A percentile compares a stretch with the other conserved stretches of the same genome.
Conservation (phyloP, 1,284 basidiomycete species). For the Cryptococcus depauperatus region DNA sequence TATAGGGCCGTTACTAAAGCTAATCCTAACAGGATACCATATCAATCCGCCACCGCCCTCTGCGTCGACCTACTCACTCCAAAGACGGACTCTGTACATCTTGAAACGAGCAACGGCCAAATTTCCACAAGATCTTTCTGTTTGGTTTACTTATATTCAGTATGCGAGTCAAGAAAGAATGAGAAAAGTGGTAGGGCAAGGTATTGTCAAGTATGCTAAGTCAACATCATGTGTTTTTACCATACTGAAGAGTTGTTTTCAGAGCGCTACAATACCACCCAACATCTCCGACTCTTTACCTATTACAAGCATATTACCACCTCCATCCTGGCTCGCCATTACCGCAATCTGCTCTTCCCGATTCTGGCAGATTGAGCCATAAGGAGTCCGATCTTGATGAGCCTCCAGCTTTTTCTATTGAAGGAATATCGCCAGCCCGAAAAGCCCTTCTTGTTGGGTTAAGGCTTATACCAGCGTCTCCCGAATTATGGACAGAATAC, state of each 20-base stretch:
- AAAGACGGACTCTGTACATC: slow-evolving; percentile 74
- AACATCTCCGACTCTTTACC: slow-evolving; percentile 67
- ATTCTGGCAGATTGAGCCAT: slow-evolving; percentile 21
- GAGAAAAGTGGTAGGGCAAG: slow-evolving; percentile 64
- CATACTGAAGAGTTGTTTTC: slow-evolving; percentile 6
- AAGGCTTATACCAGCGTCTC: slow-evolving; percentile 61
- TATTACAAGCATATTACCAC: slow-evolving; percentile 79
- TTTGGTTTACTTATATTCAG: slow-evolving; percentile 84
- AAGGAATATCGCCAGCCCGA: slow-evolving; percentile 56
- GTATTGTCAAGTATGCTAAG: slow-evolving; percentile 54
- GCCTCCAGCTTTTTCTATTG: slow-evolving; percentile 34
- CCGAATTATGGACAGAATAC: slow-evolving; percentile 77
- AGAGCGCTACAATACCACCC: slow-evolving; percentile 84
- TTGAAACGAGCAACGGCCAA: slow-evolving; percentile 82
- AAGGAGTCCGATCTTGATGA: slow-evolving; percentile 9
- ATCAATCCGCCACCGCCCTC: slow-evolving; percentile 51
- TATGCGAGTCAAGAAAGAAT: slow-evolving; percentile 74
- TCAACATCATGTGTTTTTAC: neutral
- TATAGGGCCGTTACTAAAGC: neutral
- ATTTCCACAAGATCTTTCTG: slow-evolving; percentile 76
- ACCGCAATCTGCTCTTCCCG: slow-evolving; percentile 42
- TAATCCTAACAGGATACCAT: slow-evolving; percentile 33
- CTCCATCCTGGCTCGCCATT: slow-evolving; percentile 62
- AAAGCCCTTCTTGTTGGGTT: slow-evolving; percentile 78
- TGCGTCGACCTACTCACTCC: slow-evolving; percentile 72